Percentiles rank a stretch among this genome's conserved stretches.
phyloP scores from a whole-genome alignment of 2,329 filamentous ascomycete genomes.

The Verticillium albo-atrum region DNA sequence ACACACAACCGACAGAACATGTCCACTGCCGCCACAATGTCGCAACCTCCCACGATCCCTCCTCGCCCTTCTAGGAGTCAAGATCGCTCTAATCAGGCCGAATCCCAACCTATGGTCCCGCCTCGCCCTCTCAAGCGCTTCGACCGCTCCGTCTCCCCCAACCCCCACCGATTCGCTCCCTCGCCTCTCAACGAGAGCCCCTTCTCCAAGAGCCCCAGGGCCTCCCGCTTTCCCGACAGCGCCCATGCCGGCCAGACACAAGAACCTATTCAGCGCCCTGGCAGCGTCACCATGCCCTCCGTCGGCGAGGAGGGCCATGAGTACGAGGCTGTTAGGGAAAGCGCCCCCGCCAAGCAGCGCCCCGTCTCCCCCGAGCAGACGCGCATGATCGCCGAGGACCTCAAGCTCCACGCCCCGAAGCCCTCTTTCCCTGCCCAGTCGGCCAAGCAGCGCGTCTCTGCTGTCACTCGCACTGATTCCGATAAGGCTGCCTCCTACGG shows the following conservation, averaged over 20 bases:
- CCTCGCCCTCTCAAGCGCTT: slow-evolving; percentile 69
- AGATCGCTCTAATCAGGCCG: slow-evolving; percentile 35
- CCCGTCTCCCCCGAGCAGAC: slow-evolving; percentile 59
- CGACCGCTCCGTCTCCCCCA: slow-evolving; percentile 73
- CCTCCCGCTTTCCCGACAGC: slow-evolving; percentile 28
- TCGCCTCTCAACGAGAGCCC: slow-evolving; percentile 77
- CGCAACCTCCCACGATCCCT: slow-evolving; percentile 49
- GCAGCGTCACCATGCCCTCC: slow-evolving; percentile 77
- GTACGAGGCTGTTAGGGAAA: slow-evolving; percentile 62
- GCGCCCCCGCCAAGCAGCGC: slow-evolving; percentile 15
- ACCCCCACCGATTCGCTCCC: slow-evolving; percentile 73
- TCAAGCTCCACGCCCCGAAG: slow-evolving; percentile 85
- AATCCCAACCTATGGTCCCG: slow-evolving; percentile 63
- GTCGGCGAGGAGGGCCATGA: slow-evolving; percentile 88
- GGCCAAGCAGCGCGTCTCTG: slow-evolving; percentile 77
- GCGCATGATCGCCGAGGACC: slow-evolving; percentile 70
- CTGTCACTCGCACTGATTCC: slow-evolving; percentile 90
- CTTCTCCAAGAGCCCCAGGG: slow-evolving; percentile 44
- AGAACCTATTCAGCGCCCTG: slow-evolving; percentile 53
- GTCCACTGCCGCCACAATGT: slow-evolving; percentile 41
- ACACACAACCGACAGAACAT: slow-evolving; percentile 28
- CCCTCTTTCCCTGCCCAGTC: slow-evolving; percentile 77
- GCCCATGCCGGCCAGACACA: slow-evolving; percentile 20
- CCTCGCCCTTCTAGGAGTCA: slow-evolving; percentile 50
- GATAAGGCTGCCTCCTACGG: slow-evolving; percentile 79